phyloP scores from a whole-genome alignment of 2,329 filamentous ascomycete species.

The Hawksworthiomyces lignivorus region DNA sequence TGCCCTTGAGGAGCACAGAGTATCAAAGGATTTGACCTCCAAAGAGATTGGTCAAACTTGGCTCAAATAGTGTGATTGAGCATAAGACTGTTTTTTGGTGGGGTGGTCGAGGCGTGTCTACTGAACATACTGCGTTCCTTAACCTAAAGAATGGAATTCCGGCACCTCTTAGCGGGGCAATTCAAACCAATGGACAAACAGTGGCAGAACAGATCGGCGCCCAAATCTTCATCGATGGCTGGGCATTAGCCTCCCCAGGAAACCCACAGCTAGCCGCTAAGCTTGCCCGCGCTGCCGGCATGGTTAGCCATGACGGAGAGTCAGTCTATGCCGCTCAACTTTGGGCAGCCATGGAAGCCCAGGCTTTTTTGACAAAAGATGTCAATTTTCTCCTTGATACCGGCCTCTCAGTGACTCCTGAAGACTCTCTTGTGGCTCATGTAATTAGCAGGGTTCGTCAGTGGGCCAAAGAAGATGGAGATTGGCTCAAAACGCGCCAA shows the following conservation, averaged over 20 bases:
- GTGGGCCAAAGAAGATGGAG: slow-evolving; percentile 21
- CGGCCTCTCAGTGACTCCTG: slow-evolving; percentile 21
- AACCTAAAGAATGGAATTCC: slow-evolving; percentile 29
- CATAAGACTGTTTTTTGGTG: slow-evolving; percentile 28
- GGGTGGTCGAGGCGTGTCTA: slow-evolving; percentile 30
- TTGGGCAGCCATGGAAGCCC: slow-evolving; percentile 32
- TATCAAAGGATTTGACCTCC: slow-evolving; percentile 14
- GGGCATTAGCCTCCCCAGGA: slow-evolving; percentile 25
- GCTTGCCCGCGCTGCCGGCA: slow-evolving; percentile 25
- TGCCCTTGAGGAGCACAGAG: slow-evolving; percentile 28
- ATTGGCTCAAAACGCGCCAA: slow-evolving; percentile 27
- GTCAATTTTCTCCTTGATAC: slow-evolving; percentile 25
- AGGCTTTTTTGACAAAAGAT: slow-evolving; percentile 26
- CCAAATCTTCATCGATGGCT: slow-evolving; percentile 32
- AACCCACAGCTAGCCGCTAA: slow-evolving; percentile 23
- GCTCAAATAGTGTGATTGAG: slow-evolving; percentile 26
- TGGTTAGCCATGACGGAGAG: slow-evolving; percentile 31
- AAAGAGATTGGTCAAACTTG: slow-evolving; percentile 23
- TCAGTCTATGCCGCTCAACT: slow-evolving; percentile 28
- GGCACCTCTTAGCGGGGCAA: slow-evolving; percentile 24
- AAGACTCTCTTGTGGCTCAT: slow-evolving; percentile 21
- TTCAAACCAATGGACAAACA: slow-evolving; percentile 21
- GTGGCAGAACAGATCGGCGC: slow-evolving; percentile 30
- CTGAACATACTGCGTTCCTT: slow-evolving; percentile 30
- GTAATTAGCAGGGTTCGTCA: slow-evolving; percentile 23